Base-by-base conservation (phyloP, 2,329 filamentous ascomycete genomes). In the Colletotrichum orchidophilum region DNA sequence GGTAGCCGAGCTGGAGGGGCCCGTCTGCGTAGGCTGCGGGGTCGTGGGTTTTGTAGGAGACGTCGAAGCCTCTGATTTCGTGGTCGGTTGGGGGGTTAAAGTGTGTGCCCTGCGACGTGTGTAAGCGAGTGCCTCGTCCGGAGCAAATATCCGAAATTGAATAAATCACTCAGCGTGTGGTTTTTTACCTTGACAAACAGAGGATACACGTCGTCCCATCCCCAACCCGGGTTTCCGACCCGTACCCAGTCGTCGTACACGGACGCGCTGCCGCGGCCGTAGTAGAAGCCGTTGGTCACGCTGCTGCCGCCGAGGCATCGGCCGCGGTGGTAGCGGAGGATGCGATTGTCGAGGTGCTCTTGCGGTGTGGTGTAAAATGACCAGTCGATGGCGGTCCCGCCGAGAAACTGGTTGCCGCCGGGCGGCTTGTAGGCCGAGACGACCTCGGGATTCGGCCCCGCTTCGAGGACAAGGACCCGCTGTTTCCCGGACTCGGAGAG, bases 221-320 rank as follows among this genome's bases (percentile, higher is more conserved):
- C 75, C 78, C 79, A 81, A 2, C 80, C 78, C 1, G 75, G 70
- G 59, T 80, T 80, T 5, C 78, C 79, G 8, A 80, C 63, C 5
- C 74, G 67, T 18, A 75, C 77, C 79, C 80, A 81, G 46, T 76
- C 75, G 55, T 80, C 75, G 54, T 79, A 79, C 42, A 80, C 75
- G 35, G 74, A 75, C 4, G 77, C 74, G 46, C 75, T 75, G 11
- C 76, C 77, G 31, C 78, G 73, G 49, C 78, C 78, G 67, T 79
- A 80, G 69, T 77, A 77, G 63, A 81, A 76, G 18, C 79, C 79
- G 55, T 80, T 81, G 27, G 76, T 76, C 5, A 76, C 74, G 18
- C 78, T 80, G 53, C 77, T 77, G 33, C 79, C 78, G n/a, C 79
- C 79, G 4, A 80, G 70, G n/a, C 75, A 75, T 24, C 74, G 73